Evolutionary conservation across 768 basidiomycete species (phyloP).

Genomic region (Candolleomyces eurysporus): DNA sequence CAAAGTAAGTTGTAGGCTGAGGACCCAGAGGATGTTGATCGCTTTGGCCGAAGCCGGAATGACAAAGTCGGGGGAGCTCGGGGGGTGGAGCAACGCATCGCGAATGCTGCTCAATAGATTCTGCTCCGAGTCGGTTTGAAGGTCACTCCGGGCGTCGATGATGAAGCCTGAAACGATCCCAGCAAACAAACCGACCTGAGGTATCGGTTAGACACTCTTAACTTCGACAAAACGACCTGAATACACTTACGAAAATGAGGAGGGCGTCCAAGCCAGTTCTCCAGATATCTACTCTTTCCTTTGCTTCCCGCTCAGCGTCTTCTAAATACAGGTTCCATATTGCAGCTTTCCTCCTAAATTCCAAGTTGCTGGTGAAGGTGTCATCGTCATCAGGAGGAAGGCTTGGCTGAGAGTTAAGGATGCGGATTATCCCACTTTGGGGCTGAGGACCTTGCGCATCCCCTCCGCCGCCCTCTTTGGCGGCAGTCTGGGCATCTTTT

Average conservation of each 20-base stretch:
- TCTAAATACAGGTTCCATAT: constrained; percentile 6
- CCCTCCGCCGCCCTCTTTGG: no score
- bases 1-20: constrained; percentile 22
- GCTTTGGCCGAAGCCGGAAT: neutral
- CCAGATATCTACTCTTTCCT: neutral
- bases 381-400: no score
- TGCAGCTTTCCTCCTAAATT: neutral
- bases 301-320: constrained; percentile 1
- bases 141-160: constrained; percentile 16
- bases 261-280: constrained; percentile 5
- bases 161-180: constrained; percentile 18
- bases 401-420: no score
- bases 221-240: no score
- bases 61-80: neutral
- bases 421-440: no score
- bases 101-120: constrained; percentile 9
- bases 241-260: neutral
- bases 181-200: constrained; percentile 22
- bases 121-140: constrained; percentile 16
- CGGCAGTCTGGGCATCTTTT: no score
- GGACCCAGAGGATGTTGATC: constrained; percentile 21
- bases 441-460: no score
- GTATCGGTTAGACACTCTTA: no score
- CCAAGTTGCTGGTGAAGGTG: neutral
- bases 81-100: no score